Percentiles rank a stretch among this genome's conserved stretches.
Conservation (phyloP, 306 rosid species). For the Trifolium dubium region DNA sequence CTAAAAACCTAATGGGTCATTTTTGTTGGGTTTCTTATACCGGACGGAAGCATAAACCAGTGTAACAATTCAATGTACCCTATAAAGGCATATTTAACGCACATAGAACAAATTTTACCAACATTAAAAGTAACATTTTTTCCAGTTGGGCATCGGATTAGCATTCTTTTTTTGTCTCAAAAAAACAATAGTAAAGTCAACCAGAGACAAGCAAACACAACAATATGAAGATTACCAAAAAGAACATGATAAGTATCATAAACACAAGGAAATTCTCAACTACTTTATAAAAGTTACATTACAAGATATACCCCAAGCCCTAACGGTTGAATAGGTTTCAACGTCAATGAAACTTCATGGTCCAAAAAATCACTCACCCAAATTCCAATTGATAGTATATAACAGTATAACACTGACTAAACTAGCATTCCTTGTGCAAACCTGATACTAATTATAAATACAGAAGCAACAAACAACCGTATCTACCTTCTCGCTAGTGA, state of each 20-base stretch:
- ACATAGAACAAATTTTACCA: background rate
- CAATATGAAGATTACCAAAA: conserved; percentile 2
- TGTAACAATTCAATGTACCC: background rate
- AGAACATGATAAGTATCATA: background rate
- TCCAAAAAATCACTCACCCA: background rate
- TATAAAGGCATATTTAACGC: background rate
- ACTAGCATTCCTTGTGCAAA: background rate
- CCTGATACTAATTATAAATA: background rate
- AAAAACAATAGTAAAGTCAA: conserved; percentile 8
- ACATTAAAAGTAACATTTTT: conserved; percentile 11
- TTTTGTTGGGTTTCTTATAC: conserved; percentile 22
- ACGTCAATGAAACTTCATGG: background rate
- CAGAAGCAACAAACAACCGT: background rate
- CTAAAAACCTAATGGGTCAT: background rate
- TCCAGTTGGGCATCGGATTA: conserved; percentile 1
- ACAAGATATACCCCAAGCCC: background rate
- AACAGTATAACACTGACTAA: background rate
- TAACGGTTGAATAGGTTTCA: background rate
- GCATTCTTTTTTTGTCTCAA: conserved; percentile 6
- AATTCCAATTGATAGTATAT: background rate
- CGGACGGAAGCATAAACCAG: background rate
- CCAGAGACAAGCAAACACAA: conserved; percentile 1
- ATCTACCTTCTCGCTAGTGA: background rate
- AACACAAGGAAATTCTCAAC: background rate
- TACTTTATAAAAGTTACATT: background rate